Percentiles rank a stretch among this genome's conserved stretches.
Evolutionary conservation across 306 rosid genomes (phyloP).

Genomic region (Corylus americana): DNA sequence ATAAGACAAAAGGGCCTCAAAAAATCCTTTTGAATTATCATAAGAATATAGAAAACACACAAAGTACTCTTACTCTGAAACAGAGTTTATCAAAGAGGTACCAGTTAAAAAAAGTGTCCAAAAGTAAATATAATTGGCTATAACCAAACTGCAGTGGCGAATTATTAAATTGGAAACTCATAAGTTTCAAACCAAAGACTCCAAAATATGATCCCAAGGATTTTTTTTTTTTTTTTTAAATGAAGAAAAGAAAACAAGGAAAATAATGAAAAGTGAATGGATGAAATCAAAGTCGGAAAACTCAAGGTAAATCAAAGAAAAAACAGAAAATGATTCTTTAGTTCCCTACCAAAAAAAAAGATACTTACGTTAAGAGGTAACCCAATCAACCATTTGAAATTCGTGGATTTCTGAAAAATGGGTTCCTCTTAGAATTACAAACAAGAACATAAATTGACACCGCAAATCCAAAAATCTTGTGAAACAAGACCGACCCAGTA

Average conservation of each 20-base stretch:
- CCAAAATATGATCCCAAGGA: neutral
- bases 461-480: conserved; percentile 11
- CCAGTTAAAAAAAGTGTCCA: neutral
- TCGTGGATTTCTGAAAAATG: neutral
- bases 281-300: neutral
- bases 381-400: neutral
- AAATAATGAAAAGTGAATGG: neutral
- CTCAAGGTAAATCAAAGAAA: neutral
- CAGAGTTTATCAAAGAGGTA: conserved; percentile 23
- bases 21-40: conserved; percentile 10
- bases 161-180: neutral
- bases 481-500: conserved; percentile 25
- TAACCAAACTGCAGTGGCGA: conserved; percentile 11
- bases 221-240: neutral
- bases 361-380: neutral
- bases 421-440: neutral
- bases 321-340: neutral
- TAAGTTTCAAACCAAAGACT: neutral
- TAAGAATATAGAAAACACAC: conserved; percentile 13
- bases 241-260: neutral
- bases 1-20: neutral
- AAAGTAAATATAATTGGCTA: conserved; percentile 21
- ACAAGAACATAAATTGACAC: neutral
- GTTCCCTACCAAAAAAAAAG: neutral
- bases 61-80: conserved; percentile 17